These are phyloP conservation scores for Skeletonema menzelii DNA, from an alignment of 108 stramenopile genomes.

Conservation along the genomic window DNA sequence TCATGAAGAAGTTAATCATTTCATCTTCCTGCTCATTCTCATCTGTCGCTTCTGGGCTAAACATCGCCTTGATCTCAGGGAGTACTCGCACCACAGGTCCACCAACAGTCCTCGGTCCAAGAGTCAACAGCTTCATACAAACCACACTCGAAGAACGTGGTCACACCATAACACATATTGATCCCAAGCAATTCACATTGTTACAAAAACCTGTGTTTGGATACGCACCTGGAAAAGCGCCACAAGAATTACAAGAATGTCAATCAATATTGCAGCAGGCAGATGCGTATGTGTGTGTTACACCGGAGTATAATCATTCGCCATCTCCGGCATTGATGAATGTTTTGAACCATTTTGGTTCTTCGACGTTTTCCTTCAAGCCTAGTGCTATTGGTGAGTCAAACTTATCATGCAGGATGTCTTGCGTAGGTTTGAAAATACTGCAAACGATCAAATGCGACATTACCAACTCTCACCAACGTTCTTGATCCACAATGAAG, in stretches of 20 bases:
- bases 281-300: slow-evolving; percentile 73
- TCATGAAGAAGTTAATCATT: not conserved
- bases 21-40: not conserved
- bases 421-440: no score
- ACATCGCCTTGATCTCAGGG: slow-evolving; percentile 63
- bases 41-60: slow-evolving; percentile 15
- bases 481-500: not conserved
- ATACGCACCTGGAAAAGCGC: slow-evolving; percentile 47
- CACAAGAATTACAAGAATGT: slow-evolving; percentile 39
- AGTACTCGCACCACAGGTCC: slow-evolving; percentile 59
- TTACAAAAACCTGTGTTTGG: slow-evolving; percentile 74
- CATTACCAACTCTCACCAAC: not conserved
- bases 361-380: slow-evolving; percentile 66
- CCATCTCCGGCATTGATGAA: slow-evolving; percentile 72
- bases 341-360: slow-evolving; percentile 81
- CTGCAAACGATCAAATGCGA: no score
- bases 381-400: slow-evolving; percentile 61
- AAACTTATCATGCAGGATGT: no score
- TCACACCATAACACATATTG: slow-evolving; percentile 45
- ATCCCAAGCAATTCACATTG: slow-evolving; percentile 52
- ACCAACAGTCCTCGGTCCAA: slow-evolving; percentile 64
- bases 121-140: slow-evolving; percentile 51
- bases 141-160: slow-evolving; percentile 45
- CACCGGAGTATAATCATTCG: slow-evolving; percentile 88
- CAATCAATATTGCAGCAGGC: slow-evolving; percentile 44